Evolutionary conservation across 495 filamentous ascomycete species (phyloP), one percentile per base, ranked within the genome.

Genomic region (Evernia prunastri): DNA sequence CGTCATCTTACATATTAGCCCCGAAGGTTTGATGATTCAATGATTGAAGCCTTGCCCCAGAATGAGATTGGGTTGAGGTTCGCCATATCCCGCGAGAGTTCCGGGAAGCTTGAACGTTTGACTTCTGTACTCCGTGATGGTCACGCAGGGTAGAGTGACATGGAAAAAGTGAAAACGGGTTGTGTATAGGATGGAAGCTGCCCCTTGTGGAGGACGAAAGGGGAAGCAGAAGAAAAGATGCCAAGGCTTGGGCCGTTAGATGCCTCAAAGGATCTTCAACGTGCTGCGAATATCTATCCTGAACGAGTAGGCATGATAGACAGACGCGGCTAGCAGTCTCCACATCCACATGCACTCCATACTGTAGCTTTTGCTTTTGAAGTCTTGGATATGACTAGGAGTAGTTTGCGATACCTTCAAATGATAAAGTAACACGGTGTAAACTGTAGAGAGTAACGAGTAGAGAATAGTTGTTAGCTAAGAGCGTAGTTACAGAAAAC

Each of bases 11-110:
- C n/a, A n/a, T n/a, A 29, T 4, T 27, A 29, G 37, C 10, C 25
- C 8, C n/a, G 51, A 12, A 63, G 51, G 23, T 54, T 62, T 56
- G 17, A 42, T 23, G n/a, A n/a, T n/a, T n/a, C n/a, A n/a, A n/a
- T 15, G 25, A 39, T 63, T 17, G 40, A 51, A 23, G 33, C 40
- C 25, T 18, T 56, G 37, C 25, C 51, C 49, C 49, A 33, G 25
- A 29, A 54, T 56, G 27, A 36, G 18, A 63, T 63, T 56, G 49
- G 49, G 60, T 63, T 63, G 60, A 56, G 25, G 27, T 56, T 63
- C 60, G 60, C 60, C 60, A 17, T 63, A 27, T 63, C 60, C 60
- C 60, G 60, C 18, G 49, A 63, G 36, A 63, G 36, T 63, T 63
- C 47, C 47, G 60, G 60, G 60, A 56, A 56, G 51, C 4, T 63